A percentile compares a stretch with the other conserved stretches of the same genome.
These are phyloP conservation scores for Alternaria brassicae DNA, from an alignment of 2,329 filamentous ascomycete genomes.

Conservation along the genomic window DNA sequence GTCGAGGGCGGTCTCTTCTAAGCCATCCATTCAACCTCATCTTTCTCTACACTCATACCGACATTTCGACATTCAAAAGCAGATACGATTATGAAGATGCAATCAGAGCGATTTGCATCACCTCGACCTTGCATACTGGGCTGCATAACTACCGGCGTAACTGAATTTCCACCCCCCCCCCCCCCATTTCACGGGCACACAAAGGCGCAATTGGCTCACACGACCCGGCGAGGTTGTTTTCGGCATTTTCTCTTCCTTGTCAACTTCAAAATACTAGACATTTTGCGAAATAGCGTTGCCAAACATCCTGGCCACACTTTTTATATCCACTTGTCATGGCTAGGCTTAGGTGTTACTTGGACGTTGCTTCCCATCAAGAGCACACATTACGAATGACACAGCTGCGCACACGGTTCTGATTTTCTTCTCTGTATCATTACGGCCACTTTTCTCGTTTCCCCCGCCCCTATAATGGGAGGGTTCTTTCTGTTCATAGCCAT, in stretches of 20 bases:
- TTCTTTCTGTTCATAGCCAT: conserved; percentile 14
- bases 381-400: conserved; percentile 29
- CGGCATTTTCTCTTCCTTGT: conserved; percentile 13
- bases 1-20: conserved; percentile 48
- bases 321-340: conserved; percentile 23
- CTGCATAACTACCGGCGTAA: conserved; percentile 45
- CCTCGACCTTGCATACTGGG: conserved; percentile 41
- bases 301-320: conserved; percentile 24
- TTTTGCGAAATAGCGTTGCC: conserved; percentile 30
- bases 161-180: conserved; percentile 21
- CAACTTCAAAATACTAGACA: conserved; percentile 28
- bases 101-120: conserved; percentile 43
- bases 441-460: conserved; percentile 18
- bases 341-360: conserved; percentile 16
- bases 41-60: neutral
- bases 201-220: conserved; percentile 42
- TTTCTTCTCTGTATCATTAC: conserved; percentile 25
- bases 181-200: conserved; percentile 28
- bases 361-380: conserved; percentile 18
- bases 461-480: neutral
- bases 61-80: conserved; percentile 18
- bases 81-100: conserved; percentile 44
- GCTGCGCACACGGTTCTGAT: conserved; percentile 24
- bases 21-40: neutral
- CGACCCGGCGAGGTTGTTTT: conserved; percentile 38